Percentiles rank a stretch among this genome's conserved stretches.
Evolutionary conservation across 768 basidiomycete species (phyloP).

Genomic region (Pleurotus pulmonarius): DNA sequence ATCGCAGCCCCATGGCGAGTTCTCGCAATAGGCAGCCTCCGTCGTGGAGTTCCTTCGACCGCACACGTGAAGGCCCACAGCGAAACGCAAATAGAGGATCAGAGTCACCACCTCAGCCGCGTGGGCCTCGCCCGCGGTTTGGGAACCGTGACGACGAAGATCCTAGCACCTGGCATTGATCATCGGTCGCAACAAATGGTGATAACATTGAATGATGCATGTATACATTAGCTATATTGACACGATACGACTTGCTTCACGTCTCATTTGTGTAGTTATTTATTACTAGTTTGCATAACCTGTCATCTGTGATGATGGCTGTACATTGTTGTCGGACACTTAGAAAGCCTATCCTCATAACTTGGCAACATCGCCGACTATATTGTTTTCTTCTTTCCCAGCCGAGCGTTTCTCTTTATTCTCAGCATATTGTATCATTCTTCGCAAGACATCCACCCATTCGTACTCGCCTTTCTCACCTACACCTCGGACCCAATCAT

Average conservation of each 20-base stretch:
- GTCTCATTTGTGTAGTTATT: too few species aligned
- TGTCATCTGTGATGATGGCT: too few species aligned
- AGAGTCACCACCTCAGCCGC: background rate
- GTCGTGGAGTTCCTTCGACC: background rate
- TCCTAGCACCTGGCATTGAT: too few species aligned
- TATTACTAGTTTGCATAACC: too few species aligned
- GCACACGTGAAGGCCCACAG: background rate
- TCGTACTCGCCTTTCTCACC: conserved; percentile 47
- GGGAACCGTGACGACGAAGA: background rate
- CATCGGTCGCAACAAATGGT: too few species aligned
- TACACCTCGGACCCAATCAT: conserved; percentile 59
- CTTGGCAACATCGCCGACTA: conserved; percentile 1
- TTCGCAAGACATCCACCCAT: conserved; percentile 51
- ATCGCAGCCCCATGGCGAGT: background rate
- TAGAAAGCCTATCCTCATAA: background rate
- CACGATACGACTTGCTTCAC: too few species aligned
- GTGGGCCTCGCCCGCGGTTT: background rate
- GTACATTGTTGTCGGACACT: too few species aligned
- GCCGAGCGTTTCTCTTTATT: background rate
- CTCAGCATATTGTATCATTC: conserved; percentile 26
- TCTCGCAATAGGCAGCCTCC: background rate
- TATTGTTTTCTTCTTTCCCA: conserved; percentile 4
- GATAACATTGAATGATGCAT: too few species aligned
- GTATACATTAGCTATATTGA: too few species aligned
- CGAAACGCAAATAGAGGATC: background rate